Evolutionary conservation across 176 grass and related monocot genomes (phyloP).

Genomic region (Bolboschoenus planiculmis): DNA sequence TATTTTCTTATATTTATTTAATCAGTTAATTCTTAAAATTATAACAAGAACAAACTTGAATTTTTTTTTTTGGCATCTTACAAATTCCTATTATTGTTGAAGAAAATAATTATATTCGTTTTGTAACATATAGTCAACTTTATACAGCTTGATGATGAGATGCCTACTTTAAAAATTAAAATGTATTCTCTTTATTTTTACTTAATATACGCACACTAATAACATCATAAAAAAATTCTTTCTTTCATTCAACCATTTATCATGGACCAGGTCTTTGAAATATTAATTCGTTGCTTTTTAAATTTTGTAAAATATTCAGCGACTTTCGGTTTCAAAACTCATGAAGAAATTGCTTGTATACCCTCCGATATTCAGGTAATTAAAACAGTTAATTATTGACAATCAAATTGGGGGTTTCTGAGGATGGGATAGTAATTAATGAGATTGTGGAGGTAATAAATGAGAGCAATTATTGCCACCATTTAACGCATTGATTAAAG

Average conservation of each 20-base stretch:
- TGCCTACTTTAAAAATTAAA: neutral
- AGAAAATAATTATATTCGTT: neutral
- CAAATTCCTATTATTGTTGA: neutral
- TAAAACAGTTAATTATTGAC: neutral
- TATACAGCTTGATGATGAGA: neutral
- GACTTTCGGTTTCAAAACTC: neutral
- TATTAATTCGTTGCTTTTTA: neutral
- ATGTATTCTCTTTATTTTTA: neutral
- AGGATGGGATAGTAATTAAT: neutral
- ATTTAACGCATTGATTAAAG: neutral
- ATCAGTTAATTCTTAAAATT: neutral
- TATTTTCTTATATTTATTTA: neutral
- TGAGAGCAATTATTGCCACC: neutral
- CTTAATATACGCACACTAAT: neutral
- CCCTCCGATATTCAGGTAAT: neutral
- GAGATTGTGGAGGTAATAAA: neutral
- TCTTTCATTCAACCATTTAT: neutral
- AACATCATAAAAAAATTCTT: neutral
- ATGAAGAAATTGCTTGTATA: neutral
- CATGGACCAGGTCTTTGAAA: neutral
- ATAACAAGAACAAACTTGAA: neutral
- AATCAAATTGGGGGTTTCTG: constrained; percentile 5
- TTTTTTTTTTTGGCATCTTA: neutral
- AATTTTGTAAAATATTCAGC: neutral
- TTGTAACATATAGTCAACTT: too few relatives aligned